Percentiles rank a stretch among this genome's conserved stretches.
These are phyloP conservation scores for Fusarium mundagurra DNA, from an alignment of 2,329 filamentous ascomycete genomes.

Conservation along the genomic window DNA sequence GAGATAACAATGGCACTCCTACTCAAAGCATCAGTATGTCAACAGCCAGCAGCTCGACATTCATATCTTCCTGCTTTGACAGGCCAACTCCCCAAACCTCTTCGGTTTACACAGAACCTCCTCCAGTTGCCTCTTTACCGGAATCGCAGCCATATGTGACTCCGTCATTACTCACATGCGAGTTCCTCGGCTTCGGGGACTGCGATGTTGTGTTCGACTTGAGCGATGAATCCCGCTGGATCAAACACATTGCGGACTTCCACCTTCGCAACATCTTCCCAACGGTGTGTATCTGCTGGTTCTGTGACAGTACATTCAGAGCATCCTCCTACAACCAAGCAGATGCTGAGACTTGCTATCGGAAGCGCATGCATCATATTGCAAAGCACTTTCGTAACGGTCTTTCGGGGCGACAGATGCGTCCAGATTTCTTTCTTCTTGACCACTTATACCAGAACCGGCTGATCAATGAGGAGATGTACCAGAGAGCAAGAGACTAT, in stretches of 20 bases:
- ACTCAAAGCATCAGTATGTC: conserved; percentile 19
- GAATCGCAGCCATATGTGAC: conserved; percentile 1
- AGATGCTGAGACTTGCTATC: conserved; percentile 44
- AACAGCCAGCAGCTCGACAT: conserved; percentile 19
- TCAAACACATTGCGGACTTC: conserved; percentile 53
- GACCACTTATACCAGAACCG: conserved; percentile 47
- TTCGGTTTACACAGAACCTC: conserved; percentile 39
- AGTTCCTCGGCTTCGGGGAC: conserved; percentile 50
- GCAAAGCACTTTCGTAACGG: conserved; percentile 53
- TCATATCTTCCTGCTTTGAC: conserved; percentile 22
- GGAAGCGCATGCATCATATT: conserved; percentile 61
- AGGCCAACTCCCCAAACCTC: neutral
- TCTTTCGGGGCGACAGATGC: conserved; percentile 34
- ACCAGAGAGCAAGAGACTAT: conserved; percentile 25
- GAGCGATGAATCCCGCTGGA: conserved; percentile 55
- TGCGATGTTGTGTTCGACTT: conserved; percentile 53
- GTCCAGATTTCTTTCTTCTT: conserved; percentile 55
- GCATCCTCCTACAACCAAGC: conserved; percentile 5
- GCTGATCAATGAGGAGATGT: conserved; percentile 44
- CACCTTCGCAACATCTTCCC: conserved; percentile 53
- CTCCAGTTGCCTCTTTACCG: conserved; percentile 17
- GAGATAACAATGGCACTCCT: neutral
- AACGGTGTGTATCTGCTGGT: conserved; percentile 56
- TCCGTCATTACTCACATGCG: conserved; percentile 47
- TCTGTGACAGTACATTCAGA: conserved; percentile 57